Evolutionary conservation across 352 stramenopile genomes (phyloP).

Genomic region (Elongisporangium anandrum): DNA sequence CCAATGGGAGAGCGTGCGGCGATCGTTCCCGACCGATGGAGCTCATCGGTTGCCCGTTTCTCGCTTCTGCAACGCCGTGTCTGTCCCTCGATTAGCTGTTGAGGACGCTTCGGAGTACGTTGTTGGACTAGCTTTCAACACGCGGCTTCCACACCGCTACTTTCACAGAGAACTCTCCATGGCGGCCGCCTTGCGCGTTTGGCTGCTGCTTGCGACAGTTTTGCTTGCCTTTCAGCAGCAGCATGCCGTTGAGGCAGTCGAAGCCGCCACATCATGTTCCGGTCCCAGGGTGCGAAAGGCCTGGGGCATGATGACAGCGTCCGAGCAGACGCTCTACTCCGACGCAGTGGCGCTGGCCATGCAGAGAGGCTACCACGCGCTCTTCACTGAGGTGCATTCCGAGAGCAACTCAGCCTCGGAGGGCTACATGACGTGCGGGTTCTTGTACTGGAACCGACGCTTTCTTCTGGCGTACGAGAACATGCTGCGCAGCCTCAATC

Average conservation of each 20-base stretch:
- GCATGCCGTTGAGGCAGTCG: background rate
- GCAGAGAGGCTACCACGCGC: constrained; percentile 24
- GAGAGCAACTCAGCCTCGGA: constrained; percentile 24
- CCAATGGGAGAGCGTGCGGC: background rate
- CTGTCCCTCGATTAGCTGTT: background rate
- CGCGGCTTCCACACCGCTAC: background rate
- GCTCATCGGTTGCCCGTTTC: background rate
- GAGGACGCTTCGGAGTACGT: no score
- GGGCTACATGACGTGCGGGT: constrained; percentile 31
- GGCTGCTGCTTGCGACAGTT: constrained; percentile 4
- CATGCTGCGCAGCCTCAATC: constrained; percentile 40
- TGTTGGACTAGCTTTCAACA: background rate
- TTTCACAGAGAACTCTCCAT: background rate
- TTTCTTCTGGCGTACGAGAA: constrained; percentile 49
- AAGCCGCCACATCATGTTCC: background rate
- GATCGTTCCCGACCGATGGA: background rate
- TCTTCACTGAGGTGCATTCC: constrained; percentile 31
- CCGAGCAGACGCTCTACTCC: constrained; percentile 27
- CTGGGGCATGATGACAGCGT: constrained; percentile 20
- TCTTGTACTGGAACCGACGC: constrained; percentile 49
- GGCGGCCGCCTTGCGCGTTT: background rate
- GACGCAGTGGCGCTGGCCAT: constrained; percentile 25
- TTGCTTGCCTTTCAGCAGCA: background rate
- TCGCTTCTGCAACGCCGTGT: background rate
- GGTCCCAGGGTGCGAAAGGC: constrained; percentile 14